phyloP scores from a whole-genome alignment of 164 flowering plant species.

The Protea cynaroides region DNA sequence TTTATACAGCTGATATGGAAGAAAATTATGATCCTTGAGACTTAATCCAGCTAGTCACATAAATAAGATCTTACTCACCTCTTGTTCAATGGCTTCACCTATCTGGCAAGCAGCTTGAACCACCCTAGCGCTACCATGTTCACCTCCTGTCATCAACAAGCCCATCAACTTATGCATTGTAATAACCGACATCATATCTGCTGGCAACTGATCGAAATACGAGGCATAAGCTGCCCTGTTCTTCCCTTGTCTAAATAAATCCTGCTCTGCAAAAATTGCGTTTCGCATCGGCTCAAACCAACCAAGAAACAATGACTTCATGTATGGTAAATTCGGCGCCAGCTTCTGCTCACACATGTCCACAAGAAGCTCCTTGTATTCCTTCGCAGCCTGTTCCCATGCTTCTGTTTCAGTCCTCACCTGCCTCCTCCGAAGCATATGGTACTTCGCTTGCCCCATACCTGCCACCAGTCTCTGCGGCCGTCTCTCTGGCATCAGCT shows the following conservation, averaged over 20 bases:
- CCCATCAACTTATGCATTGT: conserved; percentile 95
- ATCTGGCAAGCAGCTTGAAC: conserved; percentile 69
- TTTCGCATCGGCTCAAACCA: conserved; percentile 89
- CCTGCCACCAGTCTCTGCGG: conserved; percentile 16
- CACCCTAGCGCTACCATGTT: conserved; percentile 57
- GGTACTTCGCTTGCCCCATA: conserved; percentile 34
- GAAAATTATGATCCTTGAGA: not conserved
- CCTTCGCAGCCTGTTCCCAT: conserved; percentile 81
- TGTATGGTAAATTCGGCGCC: conserved; percentile 91
- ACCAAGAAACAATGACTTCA: conserved; percentile 90
- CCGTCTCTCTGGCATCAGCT: conserved; percentile 8
- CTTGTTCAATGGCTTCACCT: conserved; percentile 94
- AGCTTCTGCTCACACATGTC: conserved; percentile 90
- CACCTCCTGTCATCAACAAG: conserved; percentile 70
- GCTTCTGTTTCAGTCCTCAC: conserved; percentile 87
- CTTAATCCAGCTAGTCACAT: not conserved
- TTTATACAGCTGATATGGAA: not conserved
- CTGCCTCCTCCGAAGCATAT: conserved; percentile 53
- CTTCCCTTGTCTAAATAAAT: conserved; percentile 41
- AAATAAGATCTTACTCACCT: conserved; percentile 43
- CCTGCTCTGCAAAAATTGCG: conserved; percentile 67
- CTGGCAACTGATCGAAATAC: conserved; percentile 62
- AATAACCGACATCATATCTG: conserved; percentile 90
- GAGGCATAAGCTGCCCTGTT: conserved; percentile 38
- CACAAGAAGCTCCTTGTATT: conserved; percentile 70